These are phyloP conservation scores for Candida montana DNA, from an alignment of 805 yeast species.

Conservation along the genomic window DNA sequence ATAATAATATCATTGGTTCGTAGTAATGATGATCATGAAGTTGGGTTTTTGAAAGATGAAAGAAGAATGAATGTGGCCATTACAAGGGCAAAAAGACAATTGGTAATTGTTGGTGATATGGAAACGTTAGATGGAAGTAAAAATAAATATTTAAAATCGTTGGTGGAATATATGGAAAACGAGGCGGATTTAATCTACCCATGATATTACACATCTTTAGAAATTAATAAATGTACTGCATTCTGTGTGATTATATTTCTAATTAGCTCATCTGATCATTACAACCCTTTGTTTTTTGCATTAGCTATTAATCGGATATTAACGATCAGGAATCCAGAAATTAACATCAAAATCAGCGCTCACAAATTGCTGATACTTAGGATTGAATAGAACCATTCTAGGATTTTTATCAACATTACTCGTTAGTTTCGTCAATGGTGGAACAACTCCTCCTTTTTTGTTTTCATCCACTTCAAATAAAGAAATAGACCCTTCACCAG, in stretches of 20 bases:
- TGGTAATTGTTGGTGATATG: slow-evolving; percentile 83
- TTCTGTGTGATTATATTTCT: no score
- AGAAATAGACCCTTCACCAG: slow-evolving; percentile 46
- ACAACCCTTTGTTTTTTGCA: not conserved
- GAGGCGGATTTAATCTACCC: slow-evolving; percentile 10
- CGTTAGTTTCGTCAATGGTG: slow-evolving; percentile 14
- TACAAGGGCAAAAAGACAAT: slow-evolving; percentile 81
- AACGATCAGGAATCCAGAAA: slow-evolving; percentile 21
- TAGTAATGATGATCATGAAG: slow-evolving; percentile 61
- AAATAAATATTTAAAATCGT: slow-evolving; percentile 1
- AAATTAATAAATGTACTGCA: no score
- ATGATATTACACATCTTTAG: no score
- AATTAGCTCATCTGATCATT: not conserved
- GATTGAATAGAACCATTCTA: slow-evolving; percentile 36
- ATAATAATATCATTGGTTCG: slow-evolving; percentile 79
- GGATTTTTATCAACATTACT: slow-evolving; percentile 30
- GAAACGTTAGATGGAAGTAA: slow-evolving; percentile 43
- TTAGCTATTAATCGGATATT: not conserved
- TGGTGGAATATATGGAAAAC: slow-evolving; percentile 10
- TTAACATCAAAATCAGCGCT: slow-evolving; percentile 19
- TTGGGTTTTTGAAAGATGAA: slow-evolving; percentile 78
- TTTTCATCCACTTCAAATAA: slow-evolving; percentile 42
- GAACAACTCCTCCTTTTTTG: slow-evolving; percentile 25
- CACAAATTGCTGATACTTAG: slow-evolving; percentile 28
- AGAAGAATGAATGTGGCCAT: slow-evolving; percentile 89